Base-by-base conservation (phyloP, 345 rosid species). In the Gossypium ekmanianum region DNA sequence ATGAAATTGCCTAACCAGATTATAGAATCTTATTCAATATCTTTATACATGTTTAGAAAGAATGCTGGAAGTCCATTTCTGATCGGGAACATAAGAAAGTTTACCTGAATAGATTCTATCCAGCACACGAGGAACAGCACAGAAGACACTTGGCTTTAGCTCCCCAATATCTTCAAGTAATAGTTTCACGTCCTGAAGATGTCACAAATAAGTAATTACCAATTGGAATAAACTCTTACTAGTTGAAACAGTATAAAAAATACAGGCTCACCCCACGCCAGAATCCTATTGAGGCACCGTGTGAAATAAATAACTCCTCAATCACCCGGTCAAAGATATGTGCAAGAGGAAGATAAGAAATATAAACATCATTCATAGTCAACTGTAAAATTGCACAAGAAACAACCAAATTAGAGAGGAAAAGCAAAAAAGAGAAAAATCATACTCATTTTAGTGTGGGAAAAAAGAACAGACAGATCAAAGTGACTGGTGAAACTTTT, bases 111-210 rank as follows among this genome's bases (percentile, higher is more conserved):
- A 84, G 76, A 96, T 82, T 83, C 97, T 88, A 58, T 93, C 98
- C 66, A 96, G 78, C 20, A 96, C 99, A 22, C 99, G 99, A 64
- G 99, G 99, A 80, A 96, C 99, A 29, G 97, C 98, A 75, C 99
- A 96, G 82, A 96, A 93, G 74, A 96, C 71, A 76, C 94, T 86
- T 44, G 99, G 99, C 85, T 90, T 93, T 68, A 96, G 88, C 83
- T 90, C 99, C 73, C 85, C 88, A 65, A 96, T 74, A 80, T 96
- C 99, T 79, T 93, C 98, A 43, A 89, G 72, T 87, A 96, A 85
- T 57, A 91, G 76, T 83, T 93, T 96, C 74, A 92, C 92, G 75
- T 96, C 99, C 99, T 95, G 89, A 34, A 79, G 70, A 74, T 48
- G 71, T 18, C 51, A 63, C 1, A 68, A 24, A 75, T 54, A 71